phyloP scores from a whole-genome alignment of 371 early-diverging fungal species.

The Apophysomyces sp. region DNA sequence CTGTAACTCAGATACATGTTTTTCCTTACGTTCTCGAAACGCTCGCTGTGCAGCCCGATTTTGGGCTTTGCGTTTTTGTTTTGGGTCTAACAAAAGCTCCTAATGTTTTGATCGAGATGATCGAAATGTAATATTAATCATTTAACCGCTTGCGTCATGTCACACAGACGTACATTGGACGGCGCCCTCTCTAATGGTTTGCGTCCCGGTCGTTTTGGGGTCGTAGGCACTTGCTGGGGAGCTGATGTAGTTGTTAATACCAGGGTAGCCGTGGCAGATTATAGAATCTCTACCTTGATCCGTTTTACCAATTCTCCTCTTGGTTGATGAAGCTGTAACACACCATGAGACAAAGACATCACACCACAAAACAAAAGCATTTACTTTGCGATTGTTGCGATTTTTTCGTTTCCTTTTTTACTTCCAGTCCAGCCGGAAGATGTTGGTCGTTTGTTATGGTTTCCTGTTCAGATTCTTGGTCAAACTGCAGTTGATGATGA shows the following conservation, averaged over 20 bases:
- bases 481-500: conserved; percentile 12
- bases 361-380: background rate
- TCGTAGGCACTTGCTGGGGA: conserved; percentile 10
- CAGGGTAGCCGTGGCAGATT: background rate
- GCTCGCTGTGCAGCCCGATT: conserved; percentile 81
- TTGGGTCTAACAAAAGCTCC: conserved; percentile 31
- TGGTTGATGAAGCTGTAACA: background rate
- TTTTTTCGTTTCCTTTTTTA: background rate
- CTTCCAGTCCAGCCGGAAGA: background rate
- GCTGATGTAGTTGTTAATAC: conserved; percentile 2
- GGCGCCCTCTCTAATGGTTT: conserved; percentile 35
- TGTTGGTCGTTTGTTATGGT: conserved; percentile 7
- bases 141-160: background rate
- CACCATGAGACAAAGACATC: background rate
- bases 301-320: conserved; percentile 6
- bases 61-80: conserved; percentile 74
- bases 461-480: background rate
- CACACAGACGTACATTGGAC: conserved; percentile 15
- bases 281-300: background rate
- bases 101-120: background rate
- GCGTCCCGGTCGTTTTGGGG: conserved; percentile 37
- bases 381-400: background rate
- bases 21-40: conserved; percentile 74
- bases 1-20: conserved; percentile 64
- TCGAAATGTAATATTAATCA: background rate